phyloP scores from a whole-genome alignment of 139 green algal species.

The Tetratostichococcus sp. region DNA sequence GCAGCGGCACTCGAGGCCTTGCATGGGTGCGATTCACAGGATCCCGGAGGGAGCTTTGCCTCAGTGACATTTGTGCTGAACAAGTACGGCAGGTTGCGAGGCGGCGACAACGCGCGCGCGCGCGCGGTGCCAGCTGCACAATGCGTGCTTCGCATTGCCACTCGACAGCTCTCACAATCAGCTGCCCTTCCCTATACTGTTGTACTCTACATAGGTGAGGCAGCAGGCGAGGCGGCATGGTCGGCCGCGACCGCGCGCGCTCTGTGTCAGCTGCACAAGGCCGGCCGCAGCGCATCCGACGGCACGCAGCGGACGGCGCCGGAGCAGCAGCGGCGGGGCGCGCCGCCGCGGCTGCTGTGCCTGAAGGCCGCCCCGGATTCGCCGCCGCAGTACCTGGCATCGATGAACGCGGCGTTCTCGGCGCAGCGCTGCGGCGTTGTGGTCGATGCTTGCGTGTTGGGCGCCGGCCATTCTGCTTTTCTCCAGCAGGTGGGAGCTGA shows the following conservation, averaged over 20 bases:
- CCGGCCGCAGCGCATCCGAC: background rate
- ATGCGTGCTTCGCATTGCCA: too few species aligned
- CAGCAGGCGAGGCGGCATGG: background rate
- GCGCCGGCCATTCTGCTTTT: slow-evolving; percentile 50
- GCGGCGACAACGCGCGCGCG: too few species aligned
- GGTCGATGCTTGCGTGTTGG: slow-evolving; percentile 64
- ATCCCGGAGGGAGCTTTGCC: too few species aligned
- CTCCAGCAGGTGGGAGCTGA: slow-evolving; percentile 54
- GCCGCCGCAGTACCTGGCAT: slow-evolving; percentile 53
- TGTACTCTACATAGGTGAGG: too few species aligned
- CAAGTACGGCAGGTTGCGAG: too few species aligned
- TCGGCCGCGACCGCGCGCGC: slow-evolving; percentile 23
- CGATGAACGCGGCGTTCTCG: slow-evolving; percentile 73
- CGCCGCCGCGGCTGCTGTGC: slow-evolving; percentile 41
- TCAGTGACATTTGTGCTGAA: too few species aligned
- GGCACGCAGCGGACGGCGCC: background rate
- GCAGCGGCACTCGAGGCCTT: too few species aligned
- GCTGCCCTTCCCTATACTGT: too few species aligned
- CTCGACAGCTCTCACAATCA: too few species aligned
- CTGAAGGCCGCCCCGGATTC: slow-evolving; percentile 42
- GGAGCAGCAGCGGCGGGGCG: background rate
- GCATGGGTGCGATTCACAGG: too few species aligned
- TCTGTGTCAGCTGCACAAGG: slow-evolving; percentile 25
- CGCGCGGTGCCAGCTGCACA: too few species aligned
- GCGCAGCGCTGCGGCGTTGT: slow-evolving; percentile 52